phyloP scores from a whole-genome alignment of 495 filamentous ascomycete genomes.

The Niebla homalea region DNA sequence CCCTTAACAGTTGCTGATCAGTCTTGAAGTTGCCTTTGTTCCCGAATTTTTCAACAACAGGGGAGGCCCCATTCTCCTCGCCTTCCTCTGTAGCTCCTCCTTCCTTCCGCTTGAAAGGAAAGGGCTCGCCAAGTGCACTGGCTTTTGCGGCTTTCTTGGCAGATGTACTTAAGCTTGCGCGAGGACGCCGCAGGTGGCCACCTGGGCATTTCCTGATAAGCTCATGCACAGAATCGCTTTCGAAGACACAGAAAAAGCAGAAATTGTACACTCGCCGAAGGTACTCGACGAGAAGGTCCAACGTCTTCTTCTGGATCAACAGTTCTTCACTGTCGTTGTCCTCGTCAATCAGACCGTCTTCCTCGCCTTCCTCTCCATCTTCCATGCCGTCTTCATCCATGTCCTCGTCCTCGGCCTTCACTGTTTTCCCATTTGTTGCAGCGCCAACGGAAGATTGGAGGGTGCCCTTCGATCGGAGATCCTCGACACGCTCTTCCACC shows the following conservation, averaged over 20 bases:
- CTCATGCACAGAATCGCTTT: conserved; percentile 93
- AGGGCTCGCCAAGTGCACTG: conserved; percentile 64
- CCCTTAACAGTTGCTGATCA: conserved; percentile 82
- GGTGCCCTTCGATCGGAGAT: conserved; percentile 55
- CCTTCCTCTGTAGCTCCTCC: conserved; percentile 42
- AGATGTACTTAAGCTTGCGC: conserved; percentile 63
- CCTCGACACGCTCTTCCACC: conserved; percentile 78
- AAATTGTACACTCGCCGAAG: conserved; percentile 93
- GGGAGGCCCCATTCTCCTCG: conserved; percentile 46
- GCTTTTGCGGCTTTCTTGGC: conserved; percentile 77
- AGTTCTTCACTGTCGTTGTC: conserved; percentile 81
- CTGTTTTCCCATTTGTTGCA: conserved; percentile 44
- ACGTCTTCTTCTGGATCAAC: conserved; percentile 86
- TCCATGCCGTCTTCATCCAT: conserved; percentile 59
- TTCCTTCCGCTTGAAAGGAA: conserved; percentile 63
- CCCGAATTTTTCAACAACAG: conserved; percentile 51
- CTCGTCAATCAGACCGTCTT: conserved; percentile 58
- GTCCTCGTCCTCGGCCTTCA: conserved; percentile 53
- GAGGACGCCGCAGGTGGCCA: conserved; percentile 83
- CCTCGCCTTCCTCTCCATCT: conserved; percentile 59
- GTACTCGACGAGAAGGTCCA: conserved; percentile 93
- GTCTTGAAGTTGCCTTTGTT: conserved; percentile 53
- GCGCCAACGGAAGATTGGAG: conserved; percentile 55
- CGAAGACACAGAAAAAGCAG: conserved; percentile 99
- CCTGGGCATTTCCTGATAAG: conserved; percentile 90